Evolutionary conservation across 2,329 filamentous ascomycete genomes (phyloP).

Genomic region (Tolypocladium endophyticum): DNA sequence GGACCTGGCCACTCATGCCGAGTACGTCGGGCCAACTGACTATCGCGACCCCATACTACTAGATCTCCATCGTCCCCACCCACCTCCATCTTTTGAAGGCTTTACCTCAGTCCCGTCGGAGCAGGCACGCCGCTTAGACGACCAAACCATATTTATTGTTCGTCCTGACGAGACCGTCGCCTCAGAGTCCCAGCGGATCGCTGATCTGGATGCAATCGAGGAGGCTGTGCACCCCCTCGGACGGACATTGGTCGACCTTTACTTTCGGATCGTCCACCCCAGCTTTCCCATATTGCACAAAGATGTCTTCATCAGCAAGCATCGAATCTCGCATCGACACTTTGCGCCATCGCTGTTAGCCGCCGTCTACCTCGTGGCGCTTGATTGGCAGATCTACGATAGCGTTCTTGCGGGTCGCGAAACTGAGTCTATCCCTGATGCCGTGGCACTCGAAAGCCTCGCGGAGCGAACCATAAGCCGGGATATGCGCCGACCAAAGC

Average conservation of each 20-base stretch:
- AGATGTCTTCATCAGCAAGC: constrained; percentile 51
- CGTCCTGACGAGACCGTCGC: constrained; percentile 23
- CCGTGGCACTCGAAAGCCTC: constrained; percentile 23
- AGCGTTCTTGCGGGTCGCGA: constrained; percentile 30
- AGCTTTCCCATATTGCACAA: constrained; percentile 50
- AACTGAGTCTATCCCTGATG: constrained; percentile 16
- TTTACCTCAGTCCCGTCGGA: constrained; percentile 7
- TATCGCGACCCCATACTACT: constrained; percentile 48
- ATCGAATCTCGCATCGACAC: constrained; percentile 43
- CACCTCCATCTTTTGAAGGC: constrained; percentile 2
- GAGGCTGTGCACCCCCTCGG: constrained; percentile 53
- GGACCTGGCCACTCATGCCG: constrained; percentile 47
- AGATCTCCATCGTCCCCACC: constrained; percentile 38
- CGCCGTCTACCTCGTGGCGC: constrained; percentile 51
- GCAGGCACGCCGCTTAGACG: constrained; percentile 21
- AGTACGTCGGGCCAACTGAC: constrained; percentile 49
- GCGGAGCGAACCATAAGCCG: constrained; percentile 33
- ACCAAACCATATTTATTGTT: constrained; percentile 24
- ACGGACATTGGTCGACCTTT: constrained; percentile 52
- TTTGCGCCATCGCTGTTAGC: constrained; percentile 49
- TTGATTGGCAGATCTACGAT: constrained; percentile 51
- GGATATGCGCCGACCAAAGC: constrained; percentile 39
- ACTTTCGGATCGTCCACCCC: constrained; percentile 53
- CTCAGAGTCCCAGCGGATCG: constrained; percentile 28
- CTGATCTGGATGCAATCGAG: constrained; percentile 42